Conservation (phyloP, 2,329 filamentous ascomycete genomes). For the Ascochyta pisi region DNA sequence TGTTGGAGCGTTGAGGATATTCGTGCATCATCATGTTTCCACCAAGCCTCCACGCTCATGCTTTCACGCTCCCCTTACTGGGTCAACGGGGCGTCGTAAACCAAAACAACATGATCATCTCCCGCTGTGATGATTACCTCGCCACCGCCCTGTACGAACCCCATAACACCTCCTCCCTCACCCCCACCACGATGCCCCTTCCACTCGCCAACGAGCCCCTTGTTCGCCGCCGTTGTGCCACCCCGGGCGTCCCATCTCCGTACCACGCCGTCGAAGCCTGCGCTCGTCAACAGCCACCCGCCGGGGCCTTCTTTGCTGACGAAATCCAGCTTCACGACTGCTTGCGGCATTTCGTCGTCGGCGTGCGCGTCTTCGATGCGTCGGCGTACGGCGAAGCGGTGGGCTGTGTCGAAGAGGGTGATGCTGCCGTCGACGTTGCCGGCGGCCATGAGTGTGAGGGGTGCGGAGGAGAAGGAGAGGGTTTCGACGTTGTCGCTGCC, state of each 20-base stretch:
- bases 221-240: conserved; percentile 69
- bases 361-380: conserved; percentile 85
- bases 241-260: conserved; percentile 83
- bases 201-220: conserved; percentile 84
- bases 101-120: conserved; percentile 67
- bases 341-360: conserved; percentile 72
- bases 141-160: conserved; percentile 83
- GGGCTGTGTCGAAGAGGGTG: conserved; percentile 83
- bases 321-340: conserved; percentile 93
- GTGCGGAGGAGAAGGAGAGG: conserved; percentile 68
- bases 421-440: conserved; percentile 74
- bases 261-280: conserved; percentile 91
- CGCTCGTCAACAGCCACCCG: conserved; percentile 80
- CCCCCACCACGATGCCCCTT: conserved; percentile 84
- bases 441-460: conserved; percentile 66
- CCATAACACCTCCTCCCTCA: conserved; percentile 86
- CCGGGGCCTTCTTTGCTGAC: conserved; percentile 58
- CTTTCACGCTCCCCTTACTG: background rate
- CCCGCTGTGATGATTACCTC: conserved; percentile 85
- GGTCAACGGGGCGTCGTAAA: conserved; percentile 34
- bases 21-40: too few relatives aligned
- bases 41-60: too few relatives aligned
- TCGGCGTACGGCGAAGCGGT: conserved; percentile 84
- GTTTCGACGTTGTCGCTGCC: conserved; percentile 84
- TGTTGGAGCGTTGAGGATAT: too few relatives aligned